A percentile compares a stretch with the other conserved stretches of the same genome.
phyloP scores from a whole-genome alignment of 345 rosid genomes.

The Eucalyptus curtisii region DNA sequence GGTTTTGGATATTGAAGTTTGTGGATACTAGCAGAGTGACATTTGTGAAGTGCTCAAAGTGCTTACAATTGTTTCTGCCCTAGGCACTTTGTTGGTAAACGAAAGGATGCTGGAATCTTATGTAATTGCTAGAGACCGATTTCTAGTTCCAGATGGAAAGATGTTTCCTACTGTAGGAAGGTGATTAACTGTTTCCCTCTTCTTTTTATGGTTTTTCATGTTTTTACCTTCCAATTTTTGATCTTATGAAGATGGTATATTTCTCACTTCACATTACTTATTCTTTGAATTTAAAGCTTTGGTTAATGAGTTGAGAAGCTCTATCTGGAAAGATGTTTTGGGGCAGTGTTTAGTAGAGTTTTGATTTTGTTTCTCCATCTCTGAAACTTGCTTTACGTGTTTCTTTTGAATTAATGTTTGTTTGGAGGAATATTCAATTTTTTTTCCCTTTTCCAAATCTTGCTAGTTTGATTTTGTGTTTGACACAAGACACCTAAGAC shows the following conservation, averaged over 20 bases:
- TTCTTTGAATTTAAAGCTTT: neutral
- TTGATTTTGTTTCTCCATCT: neutral
- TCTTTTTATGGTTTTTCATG: neutral
- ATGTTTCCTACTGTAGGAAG: conserved; percentile 96
- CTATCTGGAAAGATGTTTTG: neutral
- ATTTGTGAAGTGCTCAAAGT: neutral
- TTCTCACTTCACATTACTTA: neutral
- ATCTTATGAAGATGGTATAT: neutral
- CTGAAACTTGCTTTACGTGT: neutral
- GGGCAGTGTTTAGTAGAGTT: neutral
- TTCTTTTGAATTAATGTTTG: neutral
- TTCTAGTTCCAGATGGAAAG: conserved; percentile 75
- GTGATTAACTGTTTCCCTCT: conserved; percentile 15
- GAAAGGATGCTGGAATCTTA: conserved; percentile 98
- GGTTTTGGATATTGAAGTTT: neutral
- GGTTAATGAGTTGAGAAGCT: neutral
- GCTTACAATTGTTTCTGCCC: neutral
- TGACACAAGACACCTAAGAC: neutral
- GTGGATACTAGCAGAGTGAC: neutral
- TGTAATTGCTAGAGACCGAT: conserved; percentile 95
- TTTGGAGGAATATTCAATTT: neutral
- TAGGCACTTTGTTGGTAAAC: conserved; percentile 90
- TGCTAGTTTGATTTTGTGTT: neutral
- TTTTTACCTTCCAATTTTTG: neutral
- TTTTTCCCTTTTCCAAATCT: neutral